Evolutionary conservation across 176 grass and related monocot species (phyloP), one percentile per base, ranked within the genome.

Genomic region (Raddia guianensis): DNA sequence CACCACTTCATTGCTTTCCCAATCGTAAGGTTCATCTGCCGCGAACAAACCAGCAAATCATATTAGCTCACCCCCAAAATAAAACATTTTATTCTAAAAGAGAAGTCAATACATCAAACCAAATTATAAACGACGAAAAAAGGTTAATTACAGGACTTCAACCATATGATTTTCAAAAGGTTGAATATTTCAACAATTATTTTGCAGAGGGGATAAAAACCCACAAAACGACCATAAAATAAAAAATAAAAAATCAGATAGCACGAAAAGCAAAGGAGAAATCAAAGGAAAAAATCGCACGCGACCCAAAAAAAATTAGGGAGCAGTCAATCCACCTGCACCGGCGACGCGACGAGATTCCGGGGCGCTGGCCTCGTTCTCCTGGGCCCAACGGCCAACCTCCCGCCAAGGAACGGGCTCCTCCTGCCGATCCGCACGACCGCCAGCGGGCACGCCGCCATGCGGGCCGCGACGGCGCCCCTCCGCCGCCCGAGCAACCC

Each of bases 1-100:
- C 96, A 99, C 96, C 96, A 99, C 69, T 83, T 95, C 76, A 73
- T 61, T 21, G 79, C 63, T 77, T 93, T 99, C 20, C 72, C 85
- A 70, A 95, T 72, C 43, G 81, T 14, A 65, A 95, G 89, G 52
- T 81, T 89, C 89, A 87, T 93, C 92, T 99, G 85, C 19, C 13
- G 16, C 20, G 15, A 32, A 6, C n/a, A 70, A 47, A 55, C 62
- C 37, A 56, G 12, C 50, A 75, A 5, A 74, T 43, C 52, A 66
- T 67, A 74, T 84, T 48, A 78, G 70, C 4, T 62, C 32, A 37
- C 5, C 5, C 6, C 18, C 11, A 49, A 50, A 51, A 45, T 44
- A 59, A 61, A 73, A 4, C 9, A 44, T 44, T 42, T 48, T 7
- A 20, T 3, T 2, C 4, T 40, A 40, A 40, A 40, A 11, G 16